Percentiles rank a stretch among this genome's conserved stretches.
phyloP scores from a whole-genome alignment of 306 rosid species.

The Dryas octopetala region DNA sequence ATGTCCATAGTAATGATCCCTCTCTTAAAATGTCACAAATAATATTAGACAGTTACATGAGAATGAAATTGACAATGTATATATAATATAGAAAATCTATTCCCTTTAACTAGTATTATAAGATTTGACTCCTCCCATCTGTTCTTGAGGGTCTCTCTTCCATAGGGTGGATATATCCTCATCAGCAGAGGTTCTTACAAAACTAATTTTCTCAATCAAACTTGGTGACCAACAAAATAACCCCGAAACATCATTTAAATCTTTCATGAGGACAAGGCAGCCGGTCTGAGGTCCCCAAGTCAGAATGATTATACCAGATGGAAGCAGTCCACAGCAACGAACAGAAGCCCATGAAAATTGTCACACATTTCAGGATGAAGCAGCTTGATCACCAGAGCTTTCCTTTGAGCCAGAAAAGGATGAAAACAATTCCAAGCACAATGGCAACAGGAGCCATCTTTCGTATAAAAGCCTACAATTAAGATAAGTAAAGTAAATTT shows the following conservation, averaged over 20 bases:
- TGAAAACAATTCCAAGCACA: slow-evolving; percentile 92
- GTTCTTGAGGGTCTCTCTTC: slow-evolving; percentile 8
- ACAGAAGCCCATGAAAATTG: slow-evolving; percentile 24
- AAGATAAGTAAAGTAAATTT: slow-evolving; percentile 9
- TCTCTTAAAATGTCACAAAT: not conserved
- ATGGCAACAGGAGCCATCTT: slow-evolving; percentile 99
- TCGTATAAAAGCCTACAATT: slow-evolving; percentile 75
- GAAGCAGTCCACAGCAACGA: slow-evolving; percentile 22
- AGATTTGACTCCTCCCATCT: slow-evolving; percentile 4
- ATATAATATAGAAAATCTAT: slow-evolving; percentile 7
- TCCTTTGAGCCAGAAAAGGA: slow-evolving; percentile 92
- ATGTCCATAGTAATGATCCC: not conserved
- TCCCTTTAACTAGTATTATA: slow-evolving; percentile 5
- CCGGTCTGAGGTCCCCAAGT: slow-evolving; percentile 3
- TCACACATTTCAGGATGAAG: slow-evolving; percentile 8
- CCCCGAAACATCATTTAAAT: slow-evolving; percentile 3
- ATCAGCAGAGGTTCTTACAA: slow-evolving; percentile 14
- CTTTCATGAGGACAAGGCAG: not conserved
- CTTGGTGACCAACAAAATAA: slow-evolving; percentile 5
- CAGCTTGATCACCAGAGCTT: slow-evolving; percentile 79
- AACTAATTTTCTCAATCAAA: slow-evolving; percentile 14
- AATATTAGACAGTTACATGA: not conserved
- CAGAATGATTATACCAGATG: slow-evolving; percentile 5
- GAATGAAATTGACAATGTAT: slow-evolving; percentile 9
- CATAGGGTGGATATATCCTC: slow-evolving; percentile 8